These are phyloP conservation scores for Hypholoma fasciculare DNA, from an alignment of 768 basidiomycete species.

Conservation along the genomic window DNA sequence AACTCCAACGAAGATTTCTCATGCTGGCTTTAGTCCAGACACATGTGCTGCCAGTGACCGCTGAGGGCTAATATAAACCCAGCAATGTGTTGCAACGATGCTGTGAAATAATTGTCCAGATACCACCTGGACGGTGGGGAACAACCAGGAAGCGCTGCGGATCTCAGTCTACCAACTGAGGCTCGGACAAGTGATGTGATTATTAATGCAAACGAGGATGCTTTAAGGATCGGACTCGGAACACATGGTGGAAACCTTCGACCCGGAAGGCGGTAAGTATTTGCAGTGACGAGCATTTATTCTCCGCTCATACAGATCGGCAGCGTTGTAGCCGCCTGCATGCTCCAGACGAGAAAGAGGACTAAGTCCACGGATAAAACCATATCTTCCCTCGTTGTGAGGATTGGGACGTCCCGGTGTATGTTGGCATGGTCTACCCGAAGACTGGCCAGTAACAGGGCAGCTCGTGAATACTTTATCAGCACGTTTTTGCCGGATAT, in stretches of 20 bases:
- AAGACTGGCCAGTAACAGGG: conserved; percentile 1
- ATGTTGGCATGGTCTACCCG: conserved; percentile 6
- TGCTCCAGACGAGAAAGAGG: background rate
- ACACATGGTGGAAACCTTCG: background rate
- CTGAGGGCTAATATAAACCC: background rate
- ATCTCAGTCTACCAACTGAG: background rate
- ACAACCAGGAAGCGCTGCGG: background rate
- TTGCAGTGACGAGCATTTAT: background rate
- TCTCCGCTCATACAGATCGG: background rate
- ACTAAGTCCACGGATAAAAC: background rate
- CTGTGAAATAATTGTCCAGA: background rate
- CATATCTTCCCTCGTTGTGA: conserved; percentile 1
- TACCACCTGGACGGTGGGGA: background rate
- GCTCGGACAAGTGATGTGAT: background rate
- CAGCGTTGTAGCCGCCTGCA: background rate
- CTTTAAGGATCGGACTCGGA: background rate
- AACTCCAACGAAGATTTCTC: background rate
- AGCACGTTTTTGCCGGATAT: background rate
- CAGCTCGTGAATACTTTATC: background rate
- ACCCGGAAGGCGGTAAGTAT: background rate
- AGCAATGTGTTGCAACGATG: background rate
- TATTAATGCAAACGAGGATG: background rate
- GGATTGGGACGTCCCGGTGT: conserved; percentile 5
- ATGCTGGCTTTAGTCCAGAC: background rate
- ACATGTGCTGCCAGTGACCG: background rate